Evolutionary conservation across 306 rosid species (phyloP), one percentile per base, ranked within the genome.

Genomic region (Vigna reflexopilosa): DNA sequence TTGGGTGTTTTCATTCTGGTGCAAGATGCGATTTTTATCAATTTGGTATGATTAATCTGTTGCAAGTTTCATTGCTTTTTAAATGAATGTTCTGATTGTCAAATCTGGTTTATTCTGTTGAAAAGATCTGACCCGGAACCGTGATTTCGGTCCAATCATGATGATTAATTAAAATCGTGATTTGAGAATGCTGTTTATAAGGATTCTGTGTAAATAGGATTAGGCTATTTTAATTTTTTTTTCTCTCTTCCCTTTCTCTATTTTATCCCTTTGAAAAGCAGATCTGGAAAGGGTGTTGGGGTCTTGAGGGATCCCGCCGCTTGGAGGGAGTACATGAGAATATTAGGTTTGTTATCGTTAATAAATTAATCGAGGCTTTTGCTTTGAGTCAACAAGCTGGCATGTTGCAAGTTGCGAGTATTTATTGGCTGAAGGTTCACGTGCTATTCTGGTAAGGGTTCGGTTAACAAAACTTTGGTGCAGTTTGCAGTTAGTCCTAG

Each of bases 241-340:
- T 13, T 11, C 4, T 14, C 36, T 20, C 36, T 22, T 45, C 6
- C 14, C 40, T 57, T 4, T 24, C 63, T 57, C 32, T 57, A 0
- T 56, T 57, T 56, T 55, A 30, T 54, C 16, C 28, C 16, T 8
- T 17, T 70, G 52, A 38, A 12, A 5, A 4, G 49, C 56, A 82
- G 86, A 82, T 86, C 86, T 82, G 72, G 51, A 61, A 58, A 44
- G 42, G 4, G 40, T 28, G 13, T 28, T 4, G 28, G 40, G 1
- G 40, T 59, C 13, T 57, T 4, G 34, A 12, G 26, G 36, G 69
- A 7, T 62, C 24, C 13, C 4, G 19, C 68, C 16, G 26, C 47
- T 17, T 69, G 3, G 69, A 48, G 28, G 77, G 58, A 52, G 17
- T 71, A 58, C 32, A 50, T 42, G 34, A 49, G 40, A 76, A 28